A percentile compares a stretch with the other conserved stretches of the same genome.
Evolutionary conservation across 176 grass and related monocot genomes (phyloP).

Genomic region (Cenchrus purpureus): DNA sequence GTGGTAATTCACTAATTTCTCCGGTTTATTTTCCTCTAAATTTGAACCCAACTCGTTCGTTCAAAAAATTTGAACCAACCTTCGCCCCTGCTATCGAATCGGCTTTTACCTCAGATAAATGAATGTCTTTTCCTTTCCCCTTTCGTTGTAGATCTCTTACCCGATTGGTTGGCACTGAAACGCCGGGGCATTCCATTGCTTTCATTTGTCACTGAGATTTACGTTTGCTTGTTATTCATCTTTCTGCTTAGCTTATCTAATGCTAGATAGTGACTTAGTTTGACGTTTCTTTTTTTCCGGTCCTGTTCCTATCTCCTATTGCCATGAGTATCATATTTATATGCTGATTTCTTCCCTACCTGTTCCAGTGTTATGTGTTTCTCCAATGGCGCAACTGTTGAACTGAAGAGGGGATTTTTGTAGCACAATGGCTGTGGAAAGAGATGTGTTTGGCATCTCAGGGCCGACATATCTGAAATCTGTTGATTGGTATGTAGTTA

Average conservation of each 20-base stretch:
- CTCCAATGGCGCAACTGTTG: not conserved
- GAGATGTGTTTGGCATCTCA: slow-evolving; percentile 70
- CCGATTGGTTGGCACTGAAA: slow-evolving; percentile 1
- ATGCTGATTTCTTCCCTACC: not conserved
- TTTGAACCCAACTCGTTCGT: not conserved
- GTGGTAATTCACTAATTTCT: not conserved
- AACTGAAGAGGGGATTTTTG: slow-evolving; percentile 35
- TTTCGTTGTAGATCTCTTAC: slow-evolving; percentile 16
- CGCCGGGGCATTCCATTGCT: not conserved
- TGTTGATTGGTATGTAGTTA: slow-evolving; percentile 73
- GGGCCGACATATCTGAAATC: slow-evolving; percentile 76
- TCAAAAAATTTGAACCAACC: not conserved
- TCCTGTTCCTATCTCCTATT: not conserved
- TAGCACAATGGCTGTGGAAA: slow-evolving; percentile 73
- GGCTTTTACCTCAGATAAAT: not conserved
- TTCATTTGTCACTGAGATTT: not conserved
- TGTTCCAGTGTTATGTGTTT: slow-evolving; percentile 41
- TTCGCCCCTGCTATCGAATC: not conserved
- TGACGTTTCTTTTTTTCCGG: not conserved
- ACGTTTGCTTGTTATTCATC: not conserved
- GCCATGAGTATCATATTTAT: not conserved
- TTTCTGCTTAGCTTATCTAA: not conserved
- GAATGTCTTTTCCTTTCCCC: not conserved
- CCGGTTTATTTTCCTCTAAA: not conserved
- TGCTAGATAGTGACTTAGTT: slow-evolving; percentile 1